Conservation (phyloP, 768 basidiomycete genomes). For the Suillus paluster region DNA sequence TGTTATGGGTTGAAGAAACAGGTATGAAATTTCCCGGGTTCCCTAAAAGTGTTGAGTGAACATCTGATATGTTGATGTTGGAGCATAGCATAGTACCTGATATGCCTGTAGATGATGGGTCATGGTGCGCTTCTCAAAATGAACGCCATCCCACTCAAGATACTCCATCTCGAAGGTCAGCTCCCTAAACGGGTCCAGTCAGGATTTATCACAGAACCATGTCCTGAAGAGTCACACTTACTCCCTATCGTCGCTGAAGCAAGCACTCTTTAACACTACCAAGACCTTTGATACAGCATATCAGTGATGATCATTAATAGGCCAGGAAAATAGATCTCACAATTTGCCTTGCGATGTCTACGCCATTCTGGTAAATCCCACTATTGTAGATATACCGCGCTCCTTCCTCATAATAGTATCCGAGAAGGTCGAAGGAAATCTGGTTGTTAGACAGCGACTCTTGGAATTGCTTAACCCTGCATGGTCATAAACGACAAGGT, state of each 20-base stretch:
- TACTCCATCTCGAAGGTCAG: neutral
- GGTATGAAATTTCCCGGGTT: neutral
- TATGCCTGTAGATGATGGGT: neutral
- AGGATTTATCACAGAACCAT: neutral
- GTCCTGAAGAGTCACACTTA: neutral
- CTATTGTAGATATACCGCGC: neutral
- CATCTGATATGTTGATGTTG: neutral
- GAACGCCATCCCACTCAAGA: constrained; percentile 1
- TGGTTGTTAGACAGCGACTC: neutral
- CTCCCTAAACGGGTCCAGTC: neutral
- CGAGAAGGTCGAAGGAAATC: constrained; percentile 6
- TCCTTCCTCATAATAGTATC: constrained; percentile 5
- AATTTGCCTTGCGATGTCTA: neutral
- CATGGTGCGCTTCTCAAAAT: neutral
- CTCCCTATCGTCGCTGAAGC: neutral
- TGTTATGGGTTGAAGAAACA: neutral
- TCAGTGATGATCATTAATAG: neutral
- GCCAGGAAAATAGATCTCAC: neutral
- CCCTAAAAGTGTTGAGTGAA: neutral
- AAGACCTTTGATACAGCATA: neutral
- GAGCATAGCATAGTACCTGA: neutral
- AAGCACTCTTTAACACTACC: neutral
- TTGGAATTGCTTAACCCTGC: neutral
- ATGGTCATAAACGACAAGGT: neutral
- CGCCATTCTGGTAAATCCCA: neutral